Conservation (phyloP, 2,329 filamentous ascomycete species). For the Huntiella decipiens region DNA sequence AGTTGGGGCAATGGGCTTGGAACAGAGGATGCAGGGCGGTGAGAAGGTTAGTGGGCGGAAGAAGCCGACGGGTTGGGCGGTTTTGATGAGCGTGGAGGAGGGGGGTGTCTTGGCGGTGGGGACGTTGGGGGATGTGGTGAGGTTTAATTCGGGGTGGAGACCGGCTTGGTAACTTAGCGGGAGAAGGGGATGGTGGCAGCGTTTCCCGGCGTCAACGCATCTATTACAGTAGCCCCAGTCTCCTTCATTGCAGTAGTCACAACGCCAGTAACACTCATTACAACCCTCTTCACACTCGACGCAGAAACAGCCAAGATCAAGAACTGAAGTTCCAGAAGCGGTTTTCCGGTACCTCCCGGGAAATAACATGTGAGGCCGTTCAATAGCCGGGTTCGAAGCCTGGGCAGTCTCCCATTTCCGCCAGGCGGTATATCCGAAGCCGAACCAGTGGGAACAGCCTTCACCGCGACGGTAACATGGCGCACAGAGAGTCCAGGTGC, state of each 20-base stretch:
- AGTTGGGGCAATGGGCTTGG: constrained; percentile 48
- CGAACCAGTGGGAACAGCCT: constrained; percentile 75
- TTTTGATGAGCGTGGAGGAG: background rate
- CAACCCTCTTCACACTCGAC: constrained; percentile 52
- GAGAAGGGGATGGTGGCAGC: constrained; percentile 65
- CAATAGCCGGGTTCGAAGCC: constrained; percentile 20
- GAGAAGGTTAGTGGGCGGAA: constrained; percentile 55
- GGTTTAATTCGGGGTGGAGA: background rate
- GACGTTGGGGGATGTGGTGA: background rate
- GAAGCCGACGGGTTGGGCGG: constrained; percentile 25
- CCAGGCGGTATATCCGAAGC: constrained; percentile 60
- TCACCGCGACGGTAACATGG: constrained; percentile 58
- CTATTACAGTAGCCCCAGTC: constrained; percentile 88
- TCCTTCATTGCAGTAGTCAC: constrained; percentile 68
- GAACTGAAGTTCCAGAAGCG: constrained; percentile 23
- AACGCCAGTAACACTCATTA: constrained; percentile 81
- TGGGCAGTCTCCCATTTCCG: constrained; percentile 40
- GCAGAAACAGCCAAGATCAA: constrained; percentile 74
- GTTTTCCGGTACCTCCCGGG: constrained; percentile 31
- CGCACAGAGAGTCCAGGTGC: constrained; percentile 61
- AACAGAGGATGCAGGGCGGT: constrained; percentile 64
- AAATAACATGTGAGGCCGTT: constrained; percentile 37
- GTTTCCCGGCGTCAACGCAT: constrained; percentile 66
- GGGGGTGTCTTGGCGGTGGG: background rate
- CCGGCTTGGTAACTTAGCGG: constrained; percentile 46